Evolutionary conservation across 2,329 filamentous ascomycete species (phyloP), one percentile per base, ranked within the genome.

Genomic region (Fusarium acutatum): DNA sequence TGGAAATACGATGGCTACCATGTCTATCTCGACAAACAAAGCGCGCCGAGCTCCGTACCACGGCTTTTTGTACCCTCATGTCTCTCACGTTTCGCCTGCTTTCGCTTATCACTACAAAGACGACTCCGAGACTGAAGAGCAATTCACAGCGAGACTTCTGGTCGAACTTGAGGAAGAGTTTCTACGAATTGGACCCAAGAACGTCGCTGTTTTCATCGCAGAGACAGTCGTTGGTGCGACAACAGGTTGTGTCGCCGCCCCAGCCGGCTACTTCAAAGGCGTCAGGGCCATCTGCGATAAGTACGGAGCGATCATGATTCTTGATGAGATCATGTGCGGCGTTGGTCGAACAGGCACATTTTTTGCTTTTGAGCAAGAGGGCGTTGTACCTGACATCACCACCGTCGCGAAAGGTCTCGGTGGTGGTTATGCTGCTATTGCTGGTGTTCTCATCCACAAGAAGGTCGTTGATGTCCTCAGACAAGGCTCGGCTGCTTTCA

Each of bases 241-340:
- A 0, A 89, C 87, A 0, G 90, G 90, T 0, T 70, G 70, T 7
- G 60, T 75, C 4, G 64, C 64, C 17, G 59, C 62, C 4, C 74
- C 75, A 0, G 22, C 30, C 0, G 70, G 72, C 1, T 76, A 76
- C 9, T 70, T 76, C 26, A 67, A 67, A 24, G 58, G 70, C 1
- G 68, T 77, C 12, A 60, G 58, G 7, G 41, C 67, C 1, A 84
- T 90, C 60, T 91, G 88, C 75, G 82, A 85, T 64, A 84, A 84
- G 68, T 83, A 89, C 3, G 86, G 84, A 6, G 89, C 90, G 84
- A 82, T 91, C 6, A 75, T 90, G 12, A 90, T 91, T 50, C 79
- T 90, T 22, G 89, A 91, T 69, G 89, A 90, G 75, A 88, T 89
- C 0, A 89, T 90, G 79, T 90, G 89, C 0, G 88, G 86, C 0